Percentiles rank a stretch among this genome's conserved stretches.
These are phyloP conservation scores for Glycyrrhiza uralensis DNA, from an alignment of 306 rosid genomes.

Conservation along the genomic window DNA sequence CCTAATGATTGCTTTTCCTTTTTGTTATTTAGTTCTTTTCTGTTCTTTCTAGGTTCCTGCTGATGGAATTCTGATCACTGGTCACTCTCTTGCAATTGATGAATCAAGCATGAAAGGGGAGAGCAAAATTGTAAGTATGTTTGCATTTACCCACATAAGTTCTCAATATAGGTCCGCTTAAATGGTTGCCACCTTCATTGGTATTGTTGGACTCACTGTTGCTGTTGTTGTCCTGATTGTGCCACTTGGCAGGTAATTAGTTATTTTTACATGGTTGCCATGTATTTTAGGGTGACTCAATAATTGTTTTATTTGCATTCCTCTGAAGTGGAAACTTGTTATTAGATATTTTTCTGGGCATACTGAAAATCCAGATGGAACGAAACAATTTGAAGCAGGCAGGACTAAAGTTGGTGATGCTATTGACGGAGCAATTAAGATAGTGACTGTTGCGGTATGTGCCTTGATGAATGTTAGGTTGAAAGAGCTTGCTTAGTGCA, in stretches of 20 bases:
- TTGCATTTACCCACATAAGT: conserved; percentile 19
- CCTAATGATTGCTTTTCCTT: conserved; percentile 3
- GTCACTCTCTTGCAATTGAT: conserved; percentile 89
- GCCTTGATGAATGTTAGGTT: background rate
- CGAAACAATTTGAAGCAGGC: conserved; percentile 57
- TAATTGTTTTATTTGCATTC: background rate
- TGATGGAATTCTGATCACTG: conserved; percentile 76
- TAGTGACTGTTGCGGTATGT: conserved; percentile 92
- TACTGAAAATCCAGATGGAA: conserved; percentile 45
- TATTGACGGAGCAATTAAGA: conserved; percentile 83
- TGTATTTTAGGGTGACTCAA: background rate
- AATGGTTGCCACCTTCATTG: conserved; percentile 98
- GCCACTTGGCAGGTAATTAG: conserved; percentile 66
- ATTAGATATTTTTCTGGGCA: conserved; percentile 93
- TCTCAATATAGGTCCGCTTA: conserved; percentile 73
- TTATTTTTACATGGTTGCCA: conserved; percentile 13
- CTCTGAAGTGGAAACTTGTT: conserved; percentile 21
- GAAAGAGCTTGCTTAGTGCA: conserved; percentile 6
- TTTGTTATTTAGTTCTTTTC: conserved; percentile 11
- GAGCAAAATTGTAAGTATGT: conserved; percentile 89
- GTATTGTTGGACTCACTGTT: conserved; percentile 88
- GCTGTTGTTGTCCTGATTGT: conserved; percentile 75
- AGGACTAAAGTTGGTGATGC: conserved; percentile 68
- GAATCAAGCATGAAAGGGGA: conserved; percentile 99
- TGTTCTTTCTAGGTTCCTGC: conserved; percentile 73